These are phyloP conservation scores for Silybum marianum DNA, from an alignment of 129 eudicot species.

Conservation along the genomic window DNA sequence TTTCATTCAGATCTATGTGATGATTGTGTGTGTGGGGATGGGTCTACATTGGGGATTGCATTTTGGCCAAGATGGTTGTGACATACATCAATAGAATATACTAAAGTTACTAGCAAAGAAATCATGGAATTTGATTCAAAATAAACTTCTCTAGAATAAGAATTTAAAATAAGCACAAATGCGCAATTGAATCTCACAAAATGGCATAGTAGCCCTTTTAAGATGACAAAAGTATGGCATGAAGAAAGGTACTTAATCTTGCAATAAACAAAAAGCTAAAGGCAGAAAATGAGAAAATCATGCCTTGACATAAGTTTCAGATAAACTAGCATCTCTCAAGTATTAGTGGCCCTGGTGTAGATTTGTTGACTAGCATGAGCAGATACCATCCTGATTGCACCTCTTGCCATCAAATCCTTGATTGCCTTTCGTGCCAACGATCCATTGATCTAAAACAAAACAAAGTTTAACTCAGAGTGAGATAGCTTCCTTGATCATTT, in stretches of 20 bases:
- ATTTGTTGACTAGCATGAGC: conserved; percentile 79
- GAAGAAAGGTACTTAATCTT: conserved; percentile 17
- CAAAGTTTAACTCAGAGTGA: neutral
- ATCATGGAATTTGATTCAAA: neutral
- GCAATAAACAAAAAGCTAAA: conserved; percentile 17
- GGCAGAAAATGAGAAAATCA: conserved; percentile 12
- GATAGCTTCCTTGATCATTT: neutral
- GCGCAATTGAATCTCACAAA: conserved; percentile 3
- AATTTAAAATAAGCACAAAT: conserved; percentile 5
- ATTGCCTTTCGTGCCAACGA: conserved; percentile 87
- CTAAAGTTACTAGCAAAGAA: neutral
- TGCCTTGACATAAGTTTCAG: conserved; percentile 6
- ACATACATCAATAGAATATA: neutral
- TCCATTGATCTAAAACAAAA: conserved; percentile 60
- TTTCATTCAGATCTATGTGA: neutral
- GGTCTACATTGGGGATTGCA: too few relatives aligned
- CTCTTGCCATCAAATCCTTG: conserved; percentile 82
- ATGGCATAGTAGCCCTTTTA: conserved; percentile 5
- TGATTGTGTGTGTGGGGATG: too few relatives aligned
- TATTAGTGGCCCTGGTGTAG: conserved; percentile 81
- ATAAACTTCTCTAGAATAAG: neutral
- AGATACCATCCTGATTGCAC: conserved; percentile 75
- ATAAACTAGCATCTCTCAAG: conserved; percentile 34
- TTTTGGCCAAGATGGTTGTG: neutral
- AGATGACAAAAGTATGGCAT: conserved; percentile 15